Evolutionary conservation across 768 basidiomycete genomes (phyloP).

Genomic region (Trametes gibbosa): DNA sequence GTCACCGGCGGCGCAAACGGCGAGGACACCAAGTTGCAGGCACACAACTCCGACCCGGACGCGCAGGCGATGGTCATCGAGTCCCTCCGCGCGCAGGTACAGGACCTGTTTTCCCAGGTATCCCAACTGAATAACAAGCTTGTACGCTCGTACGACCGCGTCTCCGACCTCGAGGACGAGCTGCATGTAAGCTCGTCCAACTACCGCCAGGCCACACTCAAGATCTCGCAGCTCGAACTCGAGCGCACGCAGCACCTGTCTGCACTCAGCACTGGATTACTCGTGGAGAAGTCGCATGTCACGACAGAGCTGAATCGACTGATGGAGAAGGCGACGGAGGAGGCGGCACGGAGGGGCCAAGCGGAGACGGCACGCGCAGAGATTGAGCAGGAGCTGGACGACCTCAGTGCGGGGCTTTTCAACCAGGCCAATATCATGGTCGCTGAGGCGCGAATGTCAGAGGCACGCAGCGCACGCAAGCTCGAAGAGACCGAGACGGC

Average conservation of each 20-base stretch:
- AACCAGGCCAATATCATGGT: slow-evolving; percentile 97
- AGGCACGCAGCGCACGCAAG: slow-evolving; percentile 70
- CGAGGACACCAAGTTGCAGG: slow-evolving; percentile 18
- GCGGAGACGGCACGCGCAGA: slow-evolving; percentile 78
- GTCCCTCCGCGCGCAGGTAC: slow-evolving; percentile 76
- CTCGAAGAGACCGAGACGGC: slow-evolving; percentile 75
- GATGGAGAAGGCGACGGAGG: slow-evolving; percentile 94
- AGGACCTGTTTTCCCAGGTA: slow-evolving; percentile 87
- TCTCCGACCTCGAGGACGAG: slow-evolving; percentile 91
- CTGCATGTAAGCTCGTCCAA: slow-evolving; percentile 65
- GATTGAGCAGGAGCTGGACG: slow-evolving; percentile 94
- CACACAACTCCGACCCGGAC: slow-evolving; percentile 39
- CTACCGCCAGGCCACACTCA: slow-evolving; percentile 57
- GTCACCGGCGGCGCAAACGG: slow-evolving; percentile 18
- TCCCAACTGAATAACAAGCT: slow-evolving; percentile 90
- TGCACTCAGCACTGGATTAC: slow-evolving; percentile 84
- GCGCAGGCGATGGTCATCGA: slow-evolving; percentile 83
- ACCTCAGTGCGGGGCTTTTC: slow-evolving; percentile 88
- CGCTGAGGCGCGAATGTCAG: slow-evolving; percentile 76
- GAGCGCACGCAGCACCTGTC: slow-evolving; percentile 87
- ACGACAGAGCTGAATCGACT: slow-evolving; percentile 87
- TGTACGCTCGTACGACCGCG: slow-evolving; percentile 85
- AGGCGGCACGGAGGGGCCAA: slow-evolving; percentile 86
- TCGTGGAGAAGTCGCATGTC: slow-evolving; percentile 91
- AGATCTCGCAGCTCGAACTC: slow-evolving; percentile 76